A percentile compares a stretch with the other conserved stretches of the same genome.
Conservation (phyloP, 768 basidiomycete genomes). For the Russula ochroleuca region DNA sequence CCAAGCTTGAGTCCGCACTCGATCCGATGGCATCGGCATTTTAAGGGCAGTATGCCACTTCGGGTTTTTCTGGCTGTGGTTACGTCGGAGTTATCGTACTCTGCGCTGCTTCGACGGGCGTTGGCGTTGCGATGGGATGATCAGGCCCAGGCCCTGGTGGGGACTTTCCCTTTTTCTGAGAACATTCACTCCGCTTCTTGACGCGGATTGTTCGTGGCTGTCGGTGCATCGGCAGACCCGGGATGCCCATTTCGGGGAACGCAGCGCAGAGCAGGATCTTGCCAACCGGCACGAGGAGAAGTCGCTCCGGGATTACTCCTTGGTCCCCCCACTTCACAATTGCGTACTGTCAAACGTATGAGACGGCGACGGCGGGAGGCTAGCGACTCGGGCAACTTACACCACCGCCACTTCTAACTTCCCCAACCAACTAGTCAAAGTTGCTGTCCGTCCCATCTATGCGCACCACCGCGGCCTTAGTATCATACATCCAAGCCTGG, state of each 20-base stretch:
- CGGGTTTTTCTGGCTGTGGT: background rate
- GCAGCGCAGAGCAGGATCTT: slow-evolving; percentile 4
- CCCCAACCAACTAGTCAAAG: background rate
- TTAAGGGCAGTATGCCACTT: background rate
- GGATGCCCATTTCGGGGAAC: slow-evolving; percentile 2
- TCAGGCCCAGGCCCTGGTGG: background rate
- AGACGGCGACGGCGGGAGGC: background rate
- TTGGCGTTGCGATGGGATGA: background rate
- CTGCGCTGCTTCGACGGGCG: background rate
- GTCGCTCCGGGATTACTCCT: background rate
- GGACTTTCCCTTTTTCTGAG: too few species aligned
- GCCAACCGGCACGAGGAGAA: slow-evolving; percentile 13
- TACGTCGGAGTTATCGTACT: background rate
- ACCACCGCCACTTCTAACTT: background rate
- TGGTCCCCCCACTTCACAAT: background rate
- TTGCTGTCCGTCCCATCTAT: background rate
- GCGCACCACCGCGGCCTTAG: background rate
- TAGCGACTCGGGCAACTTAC: slow-evolving; percentile 1
- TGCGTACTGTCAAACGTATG: slow-evolving; percentile 4
- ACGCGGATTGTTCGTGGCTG: background rate
- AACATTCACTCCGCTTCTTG: too few species aligned
- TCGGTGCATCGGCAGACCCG: background rate
- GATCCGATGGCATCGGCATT: too few species aligned
- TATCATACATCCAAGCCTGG: slow-evolving; percentile 2
- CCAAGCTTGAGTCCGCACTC: too few species aligned